Conservation (phyloP, 495 filamentous ascomycete genomes). For the Oidiodendron maius region DNA sequence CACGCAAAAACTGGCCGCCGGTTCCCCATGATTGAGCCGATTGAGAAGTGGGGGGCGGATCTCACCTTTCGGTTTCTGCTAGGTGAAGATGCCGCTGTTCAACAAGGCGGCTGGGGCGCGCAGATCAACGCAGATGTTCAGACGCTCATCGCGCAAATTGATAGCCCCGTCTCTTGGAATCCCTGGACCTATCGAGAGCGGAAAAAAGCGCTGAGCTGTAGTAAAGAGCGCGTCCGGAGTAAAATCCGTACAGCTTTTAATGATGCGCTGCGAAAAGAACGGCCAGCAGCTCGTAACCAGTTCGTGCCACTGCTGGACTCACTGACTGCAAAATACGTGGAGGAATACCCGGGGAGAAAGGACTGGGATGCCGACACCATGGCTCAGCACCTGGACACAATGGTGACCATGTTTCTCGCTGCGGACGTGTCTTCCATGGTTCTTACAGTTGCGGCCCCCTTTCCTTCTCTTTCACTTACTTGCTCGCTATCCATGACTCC, state of each 20-base stretch:
- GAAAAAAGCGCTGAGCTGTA: background rate
- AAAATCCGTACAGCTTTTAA: background rate
- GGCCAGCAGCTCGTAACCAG: background rate
- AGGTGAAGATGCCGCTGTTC: background rate
- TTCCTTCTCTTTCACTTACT: background rate
- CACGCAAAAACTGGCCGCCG: background rate
- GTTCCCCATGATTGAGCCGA: constrained; percentile 1
- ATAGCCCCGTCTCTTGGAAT: background rate
- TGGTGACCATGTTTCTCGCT: constrained; percentile 2
- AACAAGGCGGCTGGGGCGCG: constrained; percentile 1
- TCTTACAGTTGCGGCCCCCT: background rate
- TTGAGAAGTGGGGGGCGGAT: constrained; percentile 6
- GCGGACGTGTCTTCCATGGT: constrained; percentile 5
- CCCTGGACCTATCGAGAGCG: background rate
- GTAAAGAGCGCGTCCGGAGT: background rate
- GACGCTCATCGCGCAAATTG: background rate
- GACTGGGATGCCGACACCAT: constrained; percentile 1
- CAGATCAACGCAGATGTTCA: background rate
- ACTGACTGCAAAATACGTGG: constrained; percentile 1
- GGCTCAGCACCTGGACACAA: background rate
- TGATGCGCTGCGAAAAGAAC: background rate
- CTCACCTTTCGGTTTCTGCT: constrained; percentile 2
- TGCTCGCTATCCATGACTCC: too few relatives aligned
- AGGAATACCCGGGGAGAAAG: constrained; percentile 3
- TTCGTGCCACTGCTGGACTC: background rate